Percentiles rank a stretch among this genome's conserved stretches.
Conservation (phyloP, 2,329 filamentous ascomycete genomes). For the Lithohypha guttulata region DNA sequence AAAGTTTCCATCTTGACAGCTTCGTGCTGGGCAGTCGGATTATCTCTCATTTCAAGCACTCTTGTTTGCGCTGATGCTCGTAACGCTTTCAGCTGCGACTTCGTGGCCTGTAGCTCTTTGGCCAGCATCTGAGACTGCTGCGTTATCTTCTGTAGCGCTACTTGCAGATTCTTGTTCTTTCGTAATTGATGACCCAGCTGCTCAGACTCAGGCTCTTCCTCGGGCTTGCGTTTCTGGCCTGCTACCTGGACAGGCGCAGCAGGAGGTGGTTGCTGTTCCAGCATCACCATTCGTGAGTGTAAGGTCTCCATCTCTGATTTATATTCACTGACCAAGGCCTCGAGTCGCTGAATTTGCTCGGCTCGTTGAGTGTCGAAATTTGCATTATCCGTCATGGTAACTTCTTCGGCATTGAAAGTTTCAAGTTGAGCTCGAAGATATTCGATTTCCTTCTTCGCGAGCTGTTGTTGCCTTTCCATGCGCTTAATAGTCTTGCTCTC, state of each 20-base stretch:
- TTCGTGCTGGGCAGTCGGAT: slow-evolving; percentile 78
- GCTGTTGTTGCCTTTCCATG: slow-evolving; percentile 70
- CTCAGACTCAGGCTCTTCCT: slow-evolving; percentile 32
- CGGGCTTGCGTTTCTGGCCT: slow-evolving; percentile 54
- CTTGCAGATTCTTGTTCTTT: slow-evolving; percentile 77
- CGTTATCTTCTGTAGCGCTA: slow-evolving; percentile 59
- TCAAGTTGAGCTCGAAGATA: slow-evolving; percentile 88
- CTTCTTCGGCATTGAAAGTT: slow-evolving; percentile 77
- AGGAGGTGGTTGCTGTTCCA: slow-evolving; percentile 39
- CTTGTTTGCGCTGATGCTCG: slow-evolving; percentile 64
- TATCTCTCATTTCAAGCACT: slow-evolving; percentile 76
- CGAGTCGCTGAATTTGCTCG: slow-evolving; percentile 67
- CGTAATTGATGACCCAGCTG: slow-evolving; percentile 73
- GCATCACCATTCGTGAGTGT: slow-evolving; percentile 60
- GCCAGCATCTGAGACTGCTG: slow-evolving; percentile 60
- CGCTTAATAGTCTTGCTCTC: slow-evolving; percentile 59
- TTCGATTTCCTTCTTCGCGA: slow-evolving; percentile 86
- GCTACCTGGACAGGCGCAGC: slow-evolving; percentile 23
- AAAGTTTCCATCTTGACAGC: slow-evolving; percentile 75
- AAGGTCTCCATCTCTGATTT: slow-evolving; percentile 66
- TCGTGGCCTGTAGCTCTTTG: slow-evolving; percentile 61
- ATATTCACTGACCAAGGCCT: slow-evolving; percentile 78
- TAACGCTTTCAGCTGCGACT: slow-evolving; percentile 59
- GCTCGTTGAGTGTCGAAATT: slow-evolving; percentile 56
- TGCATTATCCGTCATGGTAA: slow-evolving; percentile 66